Base-by-base conservation (phyloP, 345 rosid genomes). In the Acer campestre region DNA sequence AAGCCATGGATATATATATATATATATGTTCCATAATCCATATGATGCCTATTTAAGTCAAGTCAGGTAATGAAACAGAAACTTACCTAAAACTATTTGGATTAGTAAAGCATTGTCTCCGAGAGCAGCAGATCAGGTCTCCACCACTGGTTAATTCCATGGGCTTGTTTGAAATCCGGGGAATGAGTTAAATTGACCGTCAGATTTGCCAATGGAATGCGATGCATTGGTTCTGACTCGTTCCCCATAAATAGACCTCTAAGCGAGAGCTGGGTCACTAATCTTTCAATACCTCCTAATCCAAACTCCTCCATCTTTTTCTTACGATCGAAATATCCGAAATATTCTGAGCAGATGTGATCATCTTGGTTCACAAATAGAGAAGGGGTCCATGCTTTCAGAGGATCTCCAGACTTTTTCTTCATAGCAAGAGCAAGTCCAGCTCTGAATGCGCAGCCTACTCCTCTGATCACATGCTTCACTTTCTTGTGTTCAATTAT, bases 81-180 rank as follows among this genome's bases (percentile, higher is more conserved):
- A 0, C 8, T 71, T 23, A 18, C 20, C 20, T 42, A 55, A 40
- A 42, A 12, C 82, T 83, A 92, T 58, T 76, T 78, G 80, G 91
- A 94, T 71, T 66, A 75, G 87, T 91, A 85, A 25, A 25, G 25
- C 25, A 25, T 25, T 25, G 25, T 25, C 25, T 25, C 25, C 25
- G 25, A 25, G 25, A 25, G 25, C 27, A 25, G 56, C 70, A 84
- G 68, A 70, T 92, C 93, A 0, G 88, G 90, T 53, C 82, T 74
- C 98, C 95, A 94, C 99, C 98, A 96, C 67, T 92, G 98, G 80
- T 89, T 95, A 80, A 96, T 85, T 61, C 98, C 97, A 77, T 96
- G 99, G 10, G 98, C 98, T 75, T 86, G 82, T 78, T 80, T 91
- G 56, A 91, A 90, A 76, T 87, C 90, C 38, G 56, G 75, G 0